phyloP scores from a whole-genome alignment of 768 basidiomycete genomes.

The Ephemerocybe angulata region DNA sequence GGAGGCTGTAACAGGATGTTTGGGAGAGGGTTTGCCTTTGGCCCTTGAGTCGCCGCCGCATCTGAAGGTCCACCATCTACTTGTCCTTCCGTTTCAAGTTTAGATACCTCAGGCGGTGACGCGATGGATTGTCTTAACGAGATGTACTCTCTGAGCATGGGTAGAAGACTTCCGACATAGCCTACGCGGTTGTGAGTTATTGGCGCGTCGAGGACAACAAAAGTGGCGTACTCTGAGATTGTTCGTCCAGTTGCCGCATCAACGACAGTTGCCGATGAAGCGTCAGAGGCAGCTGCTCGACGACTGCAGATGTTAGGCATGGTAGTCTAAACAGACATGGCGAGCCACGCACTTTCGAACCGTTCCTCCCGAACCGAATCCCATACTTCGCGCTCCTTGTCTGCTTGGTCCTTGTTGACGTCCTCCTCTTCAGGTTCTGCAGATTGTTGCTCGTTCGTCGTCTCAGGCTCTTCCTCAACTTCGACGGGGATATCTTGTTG shows the following conservation, averaged over 20 bases:
- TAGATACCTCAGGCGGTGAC: background rate
- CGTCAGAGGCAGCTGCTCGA: conserved; percentile 76
- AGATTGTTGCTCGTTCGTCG: too few species aligned
- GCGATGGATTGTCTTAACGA: conserved; percentile 17
- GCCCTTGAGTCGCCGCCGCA: background rate
- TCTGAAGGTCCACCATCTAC: background rate
- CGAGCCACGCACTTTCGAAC: conserved; percentile 56
- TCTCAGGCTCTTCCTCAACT: conserved; percentile 14
- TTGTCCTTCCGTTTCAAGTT: too few species aligned
- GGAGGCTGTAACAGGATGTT: background rate
- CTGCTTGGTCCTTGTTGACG: conserved; percentile 23
- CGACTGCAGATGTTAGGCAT: conserved; percentile 39
- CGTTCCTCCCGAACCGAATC: conserved; percentile 75
- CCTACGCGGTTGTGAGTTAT: conserved; percentile 10
- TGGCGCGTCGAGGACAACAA: background rate
- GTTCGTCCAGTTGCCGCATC: conserved; percentile 69
- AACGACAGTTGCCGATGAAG: conserved; percentile 68
- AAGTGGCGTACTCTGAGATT: conserved; percentile 44
- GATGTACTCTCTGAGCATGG: conserved; percentile 48
- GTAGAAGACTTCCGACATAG: conserved; percentile 38
- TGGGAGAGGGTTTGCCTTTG: background rate
- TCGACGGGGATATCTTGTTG: conserved; percentile 15
- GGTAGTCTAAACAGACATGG: background rate
- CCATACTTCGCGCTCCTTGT: conserved; percentile 67
- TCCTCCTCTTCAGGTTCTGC: conserved; percentile 12